A percentile compares a stretch with the other conserved stretches of the same genome.
phyloP scores from a whole-genome alignment of 345 rosid genomes.

The Anastatica hierochuntica region DNA sequence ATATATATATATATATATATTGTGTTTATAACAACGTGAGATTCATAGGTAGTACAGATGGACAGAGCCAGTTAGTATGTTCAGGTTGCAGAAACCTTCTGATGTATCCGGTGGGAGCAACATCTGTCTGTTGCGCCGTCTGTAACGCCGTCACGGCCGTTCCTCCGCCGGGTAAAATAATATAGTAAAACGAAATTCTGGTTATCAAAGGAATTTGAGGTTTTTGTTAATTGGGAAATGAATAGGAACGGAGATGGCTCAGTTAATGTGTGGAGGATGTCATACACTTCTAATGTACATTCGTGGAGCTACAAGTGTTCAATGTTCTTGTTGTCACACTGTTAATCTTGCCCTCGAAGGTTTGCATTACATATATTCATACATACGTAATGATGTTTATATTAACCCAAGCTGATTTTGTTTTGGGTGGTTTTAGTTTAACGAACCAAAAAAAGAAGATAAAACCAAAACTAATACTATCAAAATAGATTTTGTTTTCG shows the following conservation, averaged over 20 bases:
- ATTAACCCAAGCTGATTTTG: too few relatives aligned
- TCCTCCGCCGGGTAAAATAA: constrained; percentile 69
- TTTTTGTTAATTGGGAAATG: neutral
- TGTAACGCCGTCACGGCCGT: constrained; percentile 97
- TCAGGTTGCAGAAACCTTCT: constrained; percentile 92
- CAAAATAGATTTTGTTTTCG: too few relatives aligned
- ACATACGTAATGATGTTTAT: too few relatives aligned
- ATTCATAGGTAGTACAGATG: constrained; percentile 31
- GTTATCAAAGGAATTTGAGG: neutral
- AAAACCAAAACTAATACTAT: too few relatives aligned
- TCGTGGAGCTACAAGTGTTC: constrained; percentile 97
- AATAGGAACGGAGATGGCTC: constrained; percentile 99
- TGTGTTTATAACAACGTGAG: neutral
- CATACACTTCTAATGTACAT: constrained; percentile 93
- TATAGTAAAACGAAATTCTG: too few relatives aligned
- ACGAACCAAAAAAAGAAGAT: too few relatives aligned
- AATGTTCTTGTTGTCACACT: constrained; percentile 94
- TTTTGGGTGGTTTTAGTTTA: too few relatives aligned
- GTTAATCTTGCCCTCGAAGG: constrained; percentile 92
- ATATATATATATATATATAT: neutral
- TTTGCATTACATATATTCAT: constrained; percentile 4
- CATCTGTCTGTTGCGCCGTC: constrained; percentile 96
- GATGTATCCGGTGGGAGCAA: constrained; percentile 88
- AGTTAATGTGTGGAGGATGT: constrained; percentile 96
- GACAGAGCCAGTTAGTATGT: constrained; percentile 89